phyloP scores from a whole-genome alignment of 371 early-diverging fungal genomes.

The Mucor racemosus region DNA sequence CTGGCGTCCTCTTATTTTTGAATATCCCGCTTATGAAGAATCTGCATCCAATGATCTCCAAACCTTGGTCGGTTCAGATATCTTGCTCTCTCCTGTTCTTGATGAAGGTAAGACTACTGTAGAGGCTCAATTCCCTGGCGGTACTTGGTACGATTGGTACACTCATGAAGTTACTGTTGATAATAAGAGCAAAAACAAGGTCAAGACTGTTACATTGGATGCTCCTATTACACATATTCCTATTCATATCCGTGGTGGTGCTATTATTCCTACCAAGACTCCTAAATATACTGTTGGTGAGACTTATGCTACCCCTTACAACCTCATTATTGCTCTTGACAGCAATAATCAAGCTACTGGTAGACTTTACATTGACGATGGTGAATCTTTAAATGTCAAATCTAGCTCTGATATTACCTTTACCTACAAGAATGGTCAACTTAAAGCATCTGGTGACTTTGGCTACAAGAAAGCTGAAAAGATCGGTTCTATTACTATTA shows the following conservation, averaged over 20 bases:
- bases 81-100: constrained; percentile 66
- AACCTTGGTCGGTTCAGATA: constrained; percentile 39
- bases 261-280: constrained; percentile 53
- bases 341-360: constrained; percentile 45
- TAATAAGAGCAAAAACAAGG: constrained; percentile 17
- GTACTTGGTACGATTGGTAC: constrained; percentile 63
- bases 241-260: constrained; percentile 54
- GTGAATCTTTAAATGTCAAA: constrained; percentile 45
- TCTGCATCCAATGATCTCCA: constrained; percentile 37
- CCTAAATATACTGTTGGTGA: constrained; percentile 53
- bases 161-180: constrained; percentile 20
- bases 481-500: constrained; percentile 23
- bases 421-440: constrained; percentile 29
- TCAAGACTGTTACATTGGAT: constrained; percentile 29
- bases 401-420: constrained; percentile 36
- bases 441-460: constrained; percentile 36
- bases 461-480: constrained; percentile 33
- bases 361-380: constrained; percentile 64
- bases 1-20: constrained; percentile 51
- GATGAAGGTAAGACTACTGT: constrained; percentile 45
- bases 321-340: constrained; percentile 59
- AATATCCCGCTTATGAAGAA: constrained; percentile 32
- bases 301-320: constrained; percentile 47
- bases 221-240: constrained; percentile 55
- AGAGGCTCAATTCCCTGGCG: constrained; percentile 58